Base-by-base conservation (phyloP, 1,284 basidiomycete species). In the Exsudoporus floridanus region DNA sequence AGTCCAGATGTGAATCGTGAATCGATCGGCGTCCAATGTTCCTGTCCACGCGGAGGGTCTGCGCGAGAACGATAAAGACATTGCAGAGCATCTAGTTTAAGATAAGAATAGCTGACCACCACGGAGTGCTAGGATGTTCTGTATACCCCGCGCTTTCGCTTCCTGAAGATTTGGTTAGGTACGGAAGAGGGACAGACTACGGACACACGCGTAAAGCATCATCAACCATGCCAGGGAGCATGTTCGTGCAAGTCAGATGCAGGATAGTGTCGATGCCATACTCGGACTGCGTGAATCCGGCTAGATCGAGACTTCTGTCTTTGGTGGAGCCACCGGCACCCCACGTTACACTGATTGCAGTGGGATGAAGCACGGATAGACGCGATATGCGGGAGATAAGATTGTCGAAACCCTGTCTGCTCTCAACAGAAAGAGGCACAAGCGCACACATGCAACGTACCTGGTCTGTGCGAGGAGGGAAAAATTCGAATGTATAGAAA, bases 231-330 rank as follows among this genome's bases (percentile, higher is more conserved):
- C 90, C 92, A 57, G 88, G 82, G 59, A 88, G 81, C 90, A 97
- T 96, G 70, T 99, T 99, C 19, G 97, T 99, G 75, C 97, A 99
- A 16, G 97, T 99, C 59, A 99, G 71, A 77, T 99, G 97, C 63
- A 99, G 75, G 55, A 98, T 83, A 0, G 93, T 92, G 66, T 94
- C 90, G 42, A 92, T 73, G 4, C 80, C 81, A 69, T 89, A 83
- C 48, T 90, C 85, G 8, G 76, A 72, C 68, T 91, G 82, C 49
- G 84, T 81, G 61, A 90, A 67, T 51, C 82, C 77, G 0, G 91
- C 92, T 4, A 99, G 81, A 62, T 96, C 94, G 45, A 99, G 76
- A 64, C 86, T 93, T 44, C 90, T 81, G 31, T 94, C 90, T 57
- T 85, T 91, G 0, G 97, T 99, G 7, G 87, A 86, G 0, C 97